These are phyloP conservation scores for Gossypium gossypioides DNA, from an alignment of 441 rosid species.

Conservation along the genomic window DNA sequence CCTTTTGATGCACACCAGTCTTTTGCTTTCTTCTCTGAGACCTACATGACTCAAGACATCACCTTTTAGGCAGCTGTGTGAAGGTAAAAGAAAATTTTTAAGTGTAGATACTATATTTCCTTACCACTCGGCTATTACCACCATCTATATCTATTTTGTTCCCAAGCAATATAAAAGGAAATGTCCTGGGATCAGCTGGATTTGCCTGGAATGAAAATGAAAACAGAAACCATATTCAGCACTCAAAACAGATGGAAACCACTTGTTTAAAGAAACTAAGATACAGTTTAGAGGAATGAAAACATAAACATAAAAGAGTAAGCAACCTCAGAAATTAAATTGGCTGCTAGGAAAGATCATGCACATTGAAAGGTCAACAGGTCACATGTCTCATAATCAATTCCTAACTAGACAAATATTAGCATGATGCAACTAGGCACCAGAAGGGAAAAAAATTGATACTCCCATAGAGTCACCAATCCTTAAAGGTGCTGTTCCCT, in stretches of 20 bases:
- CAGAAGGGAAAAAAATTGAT: background rate
- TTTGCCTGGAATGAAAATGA: constrained; percentile 48
- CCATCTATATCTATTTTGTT: constrained; percentile 97
- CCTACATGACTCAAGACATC: constrained; percentile 32
- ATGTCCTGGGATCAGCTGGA: constrained; percentile 62
- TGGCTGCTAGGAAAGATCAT: background rate
- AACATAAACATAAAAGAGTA: background rate
- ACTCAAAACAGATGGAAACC: background rate
- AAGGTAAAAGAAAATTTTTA: background rate
- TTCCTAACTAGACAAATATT: background rate
- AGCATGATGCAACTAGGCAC: background rate
- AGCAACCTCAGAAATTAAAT: background rate
- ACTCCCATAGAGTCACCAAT: background rate
- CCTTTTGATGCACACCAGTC: constrained; percentile 89
- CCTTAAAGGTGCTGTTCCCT: background rate
- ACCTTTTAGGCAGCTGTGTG: constrained; percentile 12
- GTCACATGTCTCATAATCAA: background rate
- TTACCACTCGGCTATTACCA: constrained; percentile 96
- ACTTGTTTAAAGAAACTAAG: background rate
- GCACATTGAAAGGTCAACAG: background rate
- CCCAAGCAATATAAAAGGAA: constrained; percentile 84
- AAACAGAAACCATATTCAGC: constrained; percentile 13
- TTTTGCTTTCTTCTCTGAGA: constrained; percentile 87
- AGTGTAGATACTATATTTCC: constrained; percentile 12
- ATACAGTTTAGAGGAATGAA: background rate